phyloP scores from a whole-genome alignment of 23 red algal species.

The Gracilariopsis chorda region DNA sequence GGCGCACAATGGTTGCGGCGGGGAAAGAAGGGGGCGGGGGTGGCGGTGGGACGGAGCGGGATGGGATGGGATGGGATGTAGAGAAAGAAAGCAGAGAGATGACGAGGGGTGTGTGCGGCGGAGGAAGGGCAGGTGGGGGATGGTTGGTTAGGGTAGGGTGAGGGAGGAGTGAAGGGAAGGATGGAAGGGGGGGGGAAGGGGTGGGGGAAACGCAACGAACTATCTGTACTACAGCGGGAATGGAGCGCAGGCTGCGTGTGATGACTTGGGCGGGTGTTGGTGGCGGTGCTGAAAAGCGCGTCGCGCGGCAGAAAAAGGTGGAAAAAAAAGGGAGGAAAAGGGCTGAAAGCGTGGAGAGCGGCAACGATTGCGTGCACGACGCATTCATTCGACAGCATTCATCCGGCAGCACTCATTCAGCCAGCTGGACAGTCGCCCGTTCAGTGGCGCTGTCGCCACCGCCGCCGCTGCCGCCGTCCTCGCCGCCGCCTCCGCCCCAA shows the following conservation, averaged over 20 bases:
- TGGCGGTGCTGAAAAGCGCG: neutral
- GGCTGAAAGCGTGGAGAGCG: too few relatives aligned
- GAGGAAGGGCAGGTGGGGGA: neutral
- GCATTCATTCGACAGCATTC: too few relatives aligned
- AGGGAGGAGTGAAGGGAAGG: neutral
- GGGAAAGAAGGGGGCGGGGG: neutral
- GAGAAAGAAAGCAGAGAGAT: neutral
- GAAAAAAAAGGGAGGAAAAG: too few relatives aligned
- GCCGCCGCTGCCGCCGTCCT: too few relatives aligned
- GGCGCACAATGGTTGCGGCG: neutral
- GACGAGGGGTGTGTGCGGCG: neutral
- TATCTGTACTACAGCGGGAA: too few relatives aligned
- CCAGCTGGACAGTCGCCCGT: too few relatives aligned
- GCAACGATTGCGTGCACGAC: too few relatives aligned
- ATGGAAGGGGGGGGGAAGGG: neutral
- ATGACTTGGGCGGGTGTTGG: neutral
- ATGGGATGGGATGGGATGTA: neutral
- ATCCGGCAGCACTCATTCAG: too few relatives aligned
- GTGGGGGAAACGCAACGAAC: neutral
- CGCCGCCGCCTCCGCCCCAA: too few relatives aligned
- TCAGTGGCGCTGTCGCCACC: too few relatives aligned
- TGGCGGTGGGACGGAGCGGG: neutral
- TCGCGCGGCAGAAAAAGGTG: neutral
- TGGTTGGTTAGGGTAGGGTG: too few relatives aligned
- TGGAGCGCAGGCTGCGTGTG: neutral